These are phyloP conservation scores for Collybiopsis confluens DNA, from an alignment of 768 basidiomycete species.

Conservation along the genomic window DNA sequence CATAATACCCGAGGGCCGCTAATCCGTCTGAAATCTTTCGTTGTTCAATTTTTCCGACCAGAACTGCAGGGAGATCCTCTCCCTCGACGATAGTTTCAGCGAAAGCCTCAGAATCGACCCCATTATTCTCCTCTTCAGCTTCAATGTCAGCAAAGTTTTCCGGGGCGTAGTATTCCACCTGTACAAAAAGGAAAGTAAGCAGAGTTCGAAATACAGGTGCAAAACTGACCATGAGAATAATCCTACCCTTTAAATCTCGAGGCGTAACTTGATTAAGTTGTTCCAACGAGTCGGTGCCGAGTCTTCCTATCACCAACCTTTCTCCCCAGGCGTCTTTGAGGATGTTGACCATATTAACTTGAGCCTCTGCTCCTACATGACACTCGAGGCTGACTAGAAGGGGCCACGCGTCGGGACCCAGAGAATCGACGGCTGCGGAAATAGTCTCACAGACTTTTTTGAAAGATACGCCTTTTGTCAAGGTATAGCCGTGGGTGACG, in stretches of 20 bases:
- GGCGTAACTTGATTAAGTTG: slow-evolving; percentile 38
- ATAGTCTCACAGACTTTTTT: slow-evolving; percentile 51
- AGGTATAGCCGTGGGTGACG: slow-evolving; percentile 60
- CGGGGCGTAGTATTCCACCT: slow-evolving; percentile 56
- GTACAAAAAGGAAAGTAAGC: no score
- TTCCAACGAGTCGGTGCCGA: slow-evolving; percentile 19
- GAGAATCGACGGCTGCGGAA: slow-evolving; percentile 23
- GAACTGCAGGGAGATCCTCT: background rate
- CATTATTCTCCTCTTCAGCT: slow-evolving; percentile 15
- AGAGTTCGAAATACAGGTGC: no score
- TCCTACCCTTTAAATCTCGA: slow-evolving; percentile 43
- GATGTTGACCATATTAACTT: slow-evolving; percentile 48
- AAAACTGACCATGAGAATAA: slow-evolving; percentile 57
- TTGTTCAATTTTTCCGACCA: slow-evolving; percentile 4
- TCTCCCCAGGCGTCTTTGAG: slow-evolving; percentile 50
- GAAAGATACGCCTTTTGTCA: slow-evolving; percentile 49
- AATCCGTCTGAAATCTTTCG: slow-evolving; percentile 46
- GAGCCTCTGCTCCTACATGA: slow-evolving; percentile 48
- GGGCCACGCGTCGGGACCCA: slow-evolving; percentile 46
- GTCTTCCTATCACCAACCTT: slow-evolving; percentile 38
- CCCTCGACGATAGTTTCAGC: slow-evolving; percentile 1
- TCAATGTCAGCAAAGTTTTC: slow-evolving; percentile 12
- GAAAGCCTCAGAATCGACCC: slow-evolving; percentile 6
- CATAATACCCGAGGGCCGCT: slow-evolving; percentile 54
- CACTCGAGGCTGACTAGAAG: slow-evolving; percentile 60